Conservation (phyloP, 805 yeast species). For the Pichia cephalocereana region DNA sequence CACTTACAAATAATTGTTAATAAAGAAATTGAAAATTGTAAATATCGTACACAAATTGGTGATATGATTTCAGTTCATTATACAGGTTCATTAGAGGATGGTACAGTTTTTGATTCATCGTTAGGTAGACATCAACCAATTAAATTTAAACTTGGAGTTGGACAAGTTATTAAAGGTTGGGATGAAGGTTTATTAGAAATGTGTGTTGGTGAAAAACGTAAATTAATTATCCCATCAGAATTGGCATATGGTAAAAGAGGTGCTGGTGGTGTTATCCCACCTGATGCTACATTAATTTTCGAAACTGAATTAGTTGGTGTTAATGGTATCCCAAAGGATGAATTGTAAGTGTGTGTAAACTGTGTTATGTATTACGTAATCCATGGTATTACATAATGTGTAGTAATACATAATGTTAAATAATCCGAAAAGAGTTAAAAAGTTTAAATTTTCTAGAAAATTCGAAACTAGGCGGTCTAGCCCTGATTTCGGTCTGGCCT, state of each 20-base stretch:
- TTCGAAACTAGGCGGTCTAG: too few relatives aligned
- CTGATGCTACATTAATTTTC: constrained; percentile 62
- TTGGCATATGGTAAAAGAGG: constrained; percentile 73
- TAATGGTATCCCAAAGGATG: constrained; percentile 15
- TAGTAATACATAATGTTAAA: too few relatives aligned
- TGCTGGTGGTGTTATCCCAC: constrained; percentile 62
- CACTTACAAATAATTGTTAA: constrained; percentile 25
- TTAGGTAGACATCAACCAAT: constrained; percentile 56
- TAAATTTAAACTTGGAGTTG: constrained; percentile 61
- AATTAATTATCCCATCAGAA: constrained; percentile 66
- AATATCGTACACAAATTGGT: constrained; percentile 48
- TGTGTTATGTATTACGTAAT: too few relatives aligned
- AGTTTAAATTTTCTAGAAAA: too few relatives aligned
- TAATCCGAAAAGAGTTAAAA: too few relatives aligned
- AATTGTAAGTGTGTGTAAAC: constrained; percentile 10
- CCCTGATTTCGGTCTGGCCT: too few relatives aligned
- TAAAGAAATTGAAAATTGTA: constrained; percentile 36
- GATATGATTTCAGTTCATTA: constrained; percentile 72
- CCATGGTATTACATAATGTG: too few relatives aligned
- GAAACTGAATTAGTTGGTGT: constrained; percentile 56
- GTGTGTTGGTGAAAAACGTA: constrained; percentile 87
- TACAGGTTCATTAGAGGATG: constrained; percentile 60
- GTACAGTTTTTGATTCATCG: constrained; percentile 70
- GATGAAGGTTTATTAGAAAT: constrained; percentile 73
- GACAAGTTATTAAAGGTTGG: constrained; percentile 86